Percentiles rank a stretch among this genome's conserved stretches.
phyloP scores from a whole-genome alignment of 106 monocot genomes.

The Dioscorea alata region DNA sequence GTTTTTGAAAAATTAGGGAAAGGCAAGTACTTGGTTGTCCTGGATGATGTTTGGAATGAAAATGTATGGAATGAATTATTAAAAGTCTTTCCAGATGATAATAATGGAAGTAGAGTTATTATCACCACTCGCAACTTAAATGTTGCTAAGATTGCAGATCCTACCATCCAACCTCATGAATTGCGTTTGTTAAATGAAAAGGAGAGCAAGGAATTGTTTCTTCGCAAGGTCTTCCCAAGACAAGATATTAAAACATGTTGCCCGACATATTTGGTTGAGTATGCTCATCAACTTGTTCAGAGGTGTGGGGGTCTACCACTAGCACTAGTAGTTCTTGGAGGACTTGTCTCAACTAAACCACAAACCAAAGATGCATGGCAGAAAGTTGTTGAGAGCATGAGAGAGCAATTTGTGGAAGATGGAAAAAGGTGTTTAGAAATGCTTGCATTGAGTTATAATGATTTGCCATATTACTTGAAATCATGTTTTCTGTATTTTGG shows the following conservation, averaged over 20 bases:
- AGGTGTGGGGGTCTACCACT: slow-evolving; percentile 26
- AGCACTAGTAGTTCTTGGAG: slow-evolving; percentile 19
- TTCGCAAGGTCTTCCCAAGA: slow-evolving; percentile 14
- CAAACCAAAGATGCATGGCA: background rate
- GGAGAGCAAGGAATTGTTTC: slow-evolving; percentile 14
- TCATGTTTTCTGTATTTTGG: slow-evolving; percentile 14
- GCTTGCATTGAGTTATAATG: slow-evolving; percentile 13
- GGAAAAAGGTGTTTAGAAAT: slow-evolving; percentile 2
- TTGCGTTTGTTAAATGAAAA: background rate
- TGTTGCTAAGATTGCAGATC: background rate
- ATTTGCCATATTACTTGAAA: slow-evolving; percentile 16
- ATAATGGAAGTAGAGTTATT: slow-evolving; percentile 15
- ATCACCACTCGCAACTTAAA: slow-evolving; percentile 15
- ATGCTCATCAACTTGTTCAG: background rate
- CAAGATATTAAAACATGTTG: background rate
- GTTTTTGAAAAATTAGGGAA: slow-evolving; percentile 1
- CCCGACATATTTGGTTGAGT: background rate
- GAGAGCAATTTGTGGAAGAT: background rate
- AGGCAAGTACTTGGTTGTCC: slow-evolving; percentile 15
- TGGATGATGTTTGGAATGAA: slow-evolving; percentile 22
- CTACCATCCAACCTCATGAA: background rate
- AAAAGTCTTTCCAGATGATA: slow-evolving; percentile 8
- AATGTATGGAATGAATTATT: slow-evolving; percentile 10
- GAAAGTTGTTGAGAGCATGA: background rate
- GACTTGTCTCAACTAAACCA: slow-evolving; percentile 12